Conservation (phyloP, 805 yeast genomes). For the Candida khao-thaluensis region DNA sequence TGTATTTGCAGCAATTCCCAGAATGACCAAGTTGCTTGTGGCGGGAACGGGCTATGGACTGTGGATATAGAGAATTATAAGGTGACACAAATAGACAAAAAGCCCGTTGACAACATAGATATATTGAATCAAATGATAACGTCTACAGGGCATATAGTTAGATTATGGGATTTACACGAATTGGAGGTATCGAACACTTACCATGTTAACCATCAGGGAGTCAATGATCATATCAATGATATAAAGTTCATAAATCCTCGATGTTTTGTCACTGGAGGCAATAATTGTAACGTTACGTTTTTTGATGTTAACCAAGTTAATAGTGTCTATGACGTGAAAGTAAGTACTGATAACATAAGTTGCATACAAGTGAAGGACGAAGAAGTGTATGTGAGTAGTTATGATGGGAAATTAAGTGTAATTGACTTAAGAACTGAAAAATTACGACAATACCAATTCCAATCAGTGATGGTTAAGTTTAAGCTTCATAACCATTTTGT, state of each 20-base stretch:
- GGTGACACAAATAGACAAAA: not conserved
- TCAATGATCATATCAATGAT: slow-evolving; percentile 21
- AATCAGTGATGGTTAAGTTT: slow-evolving; percentile 12
- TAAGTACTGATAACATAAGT: slow-evolving; percentile 27
- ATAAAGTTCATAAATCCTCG: slow-evolving; percentile 20
- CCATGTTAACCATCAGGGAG: slow-evolving; percentile 3
- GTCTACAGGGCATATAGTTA: slow-evolving; percentile 19
- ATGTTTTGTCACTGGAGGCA: slow-evolving; percentile 26
- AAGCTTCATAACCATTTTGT: slow-evolving; percentile 2
- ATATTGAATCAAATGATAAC: slow-evolving; percentile 5
- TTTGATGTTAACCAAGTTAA: slow-evolving; percentile 22
- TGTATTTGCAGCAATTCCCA: not conserved
- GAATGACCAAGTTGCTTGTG: slow-evolving; percentile 4
- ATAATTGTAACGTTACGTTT: slow-evolving; percentile 21
- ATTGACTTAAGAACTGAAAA: slow-evolving; percentile 25
- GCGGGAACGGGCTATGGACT: slow-evolving; percentile 7
- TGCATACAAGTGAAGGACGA: slow-evolving; percentile 16
- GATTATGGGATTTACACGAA: slow-evolving; percentile 20
- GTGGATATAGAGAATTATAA: not conserved
- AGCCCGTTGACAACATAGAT: not conserved
- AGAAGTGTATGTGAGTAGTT: slow-evolving; percentile 20
- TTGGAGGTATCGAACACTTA: slow-evolving; percentile 4
- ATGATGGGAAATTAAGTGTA: slow-evolving; percentile 21
- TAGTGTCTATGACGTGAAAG: slow-evolving; percentile 17
- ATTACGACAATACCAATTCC: slow-evolving; percentile 12